Percentiles rank a stretch among this genome's conserved stretches.
These are phyloP conservation scores for Dothidotthia symphoricarpi DNA, from an alignment of 2,329 filamentous ascomycete species.

Conservation along the genomic window DNA sequence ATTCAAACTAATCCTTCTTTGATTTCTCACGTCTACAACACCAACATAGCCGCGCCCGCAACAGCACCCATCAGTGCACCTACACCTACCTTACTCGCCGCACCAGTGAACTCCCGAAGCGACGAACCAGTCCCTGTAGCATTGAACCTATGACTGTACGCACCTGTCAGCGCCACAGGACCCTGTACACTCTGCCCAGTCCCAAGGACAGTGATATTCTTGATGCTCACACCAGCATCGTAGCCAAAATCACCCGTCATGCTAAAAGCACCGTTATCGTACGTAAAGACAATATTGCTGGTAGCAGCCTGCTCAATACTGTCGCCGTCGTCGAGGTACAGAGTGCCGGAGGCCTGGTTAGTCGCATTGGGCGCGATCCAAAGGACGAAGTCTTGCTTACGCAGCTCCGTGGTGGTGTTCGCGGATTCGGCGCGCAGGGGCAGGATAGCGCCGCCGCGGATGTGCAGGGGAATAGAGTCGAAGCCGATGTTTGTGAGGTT, in stretches of 20 bases:
- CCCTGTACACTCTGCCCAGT: slow-evolving; percentile 48
- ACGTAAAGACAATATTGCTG: slow-evolving; percentile 60
- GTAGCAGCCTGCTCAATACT: slow-evolving; percentile 59
- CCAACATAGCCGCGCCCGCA: slow-evolving; percentile 2
- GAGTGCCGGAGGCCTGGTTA: slow-evolving; percentile 62
- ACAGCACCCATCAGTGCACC: slow-evolving; percentile 7
- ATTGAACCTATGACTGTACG: slow-evolving; percentile 15
- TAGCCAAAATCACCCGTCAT: slow-evolving; percentile 59
- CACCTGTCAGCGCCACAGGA: slow-evolving; percentile 42
- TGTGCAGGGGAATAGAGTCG: slow-evolving; percentile 62
- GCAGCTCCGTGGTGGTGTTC: slow-evolving; percentile 63
- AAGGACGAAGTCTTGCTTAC: slow-evolving; percentile 68
- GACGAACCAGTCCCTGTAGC: slow-evolving; percentile 2
- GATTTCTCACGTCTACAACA: slow-evolving; percentile 1
- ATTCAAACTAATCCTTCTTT: too few relatives aligned
- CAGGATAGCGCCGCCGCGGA: slow-evolving; percentile 63
- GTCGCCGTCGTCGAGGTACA: slow-evolving; percentile 77
- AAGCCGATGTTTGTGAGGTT: slow-evolving; percentile 50
- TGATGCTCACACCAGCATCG: slow-evolving; percentile 20
- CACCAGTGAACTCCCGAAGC: slow-evolving; percentile 11
- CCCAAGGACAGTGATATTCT: slow-evolving; percentile 31
- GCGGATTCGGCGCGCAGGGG: slow-evolving; percentile 57
- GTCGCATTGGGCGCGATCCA: slow-evolving; percentile 64
- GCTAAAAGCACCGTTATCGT: slow-evolving; percentile 53
- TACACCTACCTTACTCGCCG: neutral